Conservation (phyloP, 1,284 basidiomycete species). For the Naganishia cerealis region DNA sequence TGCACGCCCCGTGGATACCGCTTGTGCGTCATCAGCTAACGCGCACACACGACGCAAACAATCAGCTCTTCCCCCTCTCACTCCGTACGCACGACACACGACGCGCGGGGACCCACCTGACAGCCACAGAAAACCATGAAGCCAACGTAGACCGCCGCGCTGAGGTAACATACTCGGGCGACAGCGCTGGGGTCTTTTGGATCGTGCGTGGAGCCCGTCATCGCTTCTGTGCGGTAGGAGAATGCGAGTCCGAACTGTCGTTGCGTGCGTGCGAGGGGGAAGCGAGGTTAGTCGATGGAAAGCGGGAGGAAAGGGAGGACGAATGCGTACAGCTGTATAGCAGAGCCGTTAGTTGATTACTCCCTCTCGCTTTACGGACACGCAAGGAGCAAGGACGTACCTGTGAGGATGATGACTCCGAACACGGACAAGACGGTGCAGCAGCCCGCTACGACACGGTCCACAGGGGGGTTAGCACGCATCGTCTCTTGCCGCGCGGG, state of each 20-base stretch:
- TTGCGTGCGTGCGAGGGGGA: not conserved
- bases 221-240: constrained; percentile 46
- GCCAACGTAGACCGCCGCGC: constrained; percentile 57
- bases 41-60: not conserved
- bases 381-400: constrained; percentile 39
- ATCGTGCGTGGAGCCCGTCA: constrained; percentile 57
- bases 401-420: constrained; percentile 58
- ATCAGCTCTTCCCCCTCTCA: constrained; percentile 17
- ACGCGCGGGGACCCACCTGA: constrained; percentile 50
- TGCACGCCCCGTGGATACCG: constrained; percentile 55
- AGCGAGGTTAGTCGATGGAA: not conserved
- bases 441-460: constrained; percentile 54
- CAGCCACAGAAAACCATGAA: constrained; percentile 59
- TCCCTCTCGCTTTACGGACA: no score
- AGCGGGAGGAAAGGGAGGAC: not conserved
- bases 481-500: no score
- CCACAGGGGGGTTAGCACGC: not conserved
- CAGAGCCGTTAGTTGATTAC: not conserved
- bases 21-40: constrained; percentile 51
- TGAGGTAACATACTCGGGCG: constrained; percentile 57
- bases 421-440: constrained; percentile 59
- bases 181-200: constrained; percentile 55
- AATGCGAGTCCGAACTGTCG: constrained; percentile 35
- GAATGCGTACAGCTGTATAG: constrained; percentile 16
- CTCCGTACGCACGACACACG: not conserved